phyloP scores from a whole-genome alignment of 768 basidiomycete species.

The Fomitopsis pulvina region DNA sequence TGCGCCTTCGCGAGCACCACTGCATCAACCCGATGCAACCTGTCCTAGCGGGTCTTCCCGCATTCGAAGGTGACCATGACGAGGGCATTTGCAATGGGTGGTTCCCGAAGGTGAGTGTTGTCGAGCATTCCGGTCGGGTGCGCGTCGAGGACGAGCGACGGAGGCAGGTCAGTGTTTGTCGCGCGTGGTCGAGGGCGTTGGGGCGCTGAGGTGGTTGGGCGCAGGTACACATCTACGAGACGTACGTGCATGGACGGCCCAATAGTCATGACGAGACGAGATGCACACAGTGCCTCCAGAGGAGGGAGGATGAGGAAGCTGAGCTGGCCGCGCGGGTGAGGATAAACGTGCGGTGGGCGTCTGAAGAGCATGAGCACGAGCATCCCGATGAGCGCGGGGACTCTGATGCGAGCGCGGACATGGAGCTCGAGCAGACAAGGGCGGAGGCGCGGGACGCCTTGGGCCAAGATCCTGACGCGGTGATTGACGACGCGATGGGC shows the following conservation, averaged over 20 bases:
- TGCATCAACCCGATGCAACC: conserved; percentile 37
- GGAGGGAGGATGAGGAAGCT: conserved; percentile 6
- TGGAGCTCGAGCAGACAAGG: conserved; percentile 6
- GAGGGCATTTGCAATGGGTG: conserved; percentile 39
- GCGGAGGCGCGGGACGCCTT: not conserved
- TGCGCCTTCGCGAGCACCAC: conserved; percentile 52
- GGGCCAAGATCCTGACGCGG: conserved; percentile 5
- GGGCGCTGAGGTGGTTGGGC: not conserved
- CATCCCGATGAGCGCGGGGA: not conserved
- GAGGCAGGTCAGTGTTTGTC: not conserved
- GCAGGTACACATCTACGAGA: conserved; percentile 29
- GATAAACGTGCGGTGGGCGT: not conserved
- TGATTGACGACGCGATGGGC: conserved; percentile 21
- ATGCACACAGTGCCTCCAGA: conserved; percentile 23
- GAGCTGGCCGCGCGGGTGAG: conserved; percentile 3
- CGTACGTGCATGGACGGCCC: conserved; percentile 30
- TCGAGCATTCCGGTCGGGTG: conserved; percentile 6
- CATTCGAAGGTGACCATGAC: conserved; percentile 15
- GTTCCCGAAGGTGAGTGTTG: conserved; percentile 22
- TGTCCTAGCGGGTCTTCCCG: conserved; percentile 13
- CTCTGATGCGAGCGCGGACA: conserved; percentile 21
- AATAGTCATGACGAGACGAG: conserved; percentile 37
- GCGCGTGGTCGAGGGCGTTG: not conserved
- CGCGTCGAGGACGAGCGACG: conserved; percentile 5
- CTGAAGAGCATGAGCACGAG: not conserved